Conservation (phyloP, 2,329 filamentous ascomycete species). For the Ambrosiella cleistominuta region DNA sequence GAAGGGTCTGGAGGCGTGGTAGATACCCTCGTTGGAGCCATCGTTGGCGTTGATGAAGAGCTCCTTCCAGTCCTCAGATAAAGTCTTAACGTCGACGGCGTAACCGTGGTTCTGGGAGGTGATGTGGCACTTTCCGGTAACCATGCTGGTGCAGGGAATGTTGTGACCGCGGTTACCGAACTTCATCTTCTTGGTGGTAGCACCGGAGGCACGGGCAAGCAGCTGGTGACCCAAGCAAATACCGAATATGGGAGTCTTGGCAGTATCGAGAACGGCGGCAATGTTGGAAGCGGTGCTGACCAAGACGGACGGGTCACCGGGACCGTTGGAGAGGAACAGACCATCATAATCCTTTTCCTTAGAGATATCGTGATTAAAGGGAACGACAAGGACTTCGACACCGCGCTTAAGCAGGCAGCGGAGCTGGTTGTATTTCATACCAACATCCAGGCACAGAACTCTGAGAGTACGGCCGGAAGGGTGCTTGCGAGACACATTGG, state of each 20-base stretch:
- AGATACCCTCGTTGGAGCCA: slow-evolving; percentile 93
- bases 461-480: slow-evolving; percentile 74
- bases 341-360: slow-evolving; percentile 74
- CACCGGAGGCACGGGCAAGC: slow-evolving; percentile 72
- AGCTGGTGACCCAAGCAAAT: slow-evolving; percentile 94
- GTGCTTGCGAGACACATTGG: slow-evolving; percentile 58
- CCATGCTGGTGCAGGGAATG: slow-evolving; percentile 89
- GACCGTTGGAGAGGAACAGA: slow-evolving; percentile 94
- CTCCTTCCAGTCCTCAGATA: slow-evolving; percentile 72
- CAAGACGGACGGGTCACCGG: slow-evolving; percentile 82
- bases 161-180: slow-evolving; percentile 98
- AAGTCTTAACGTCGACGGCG: slow-evolving; percentile 64
- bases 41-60: slow-evolving; percentile 98
- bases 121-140: slow-evolving; percentile 94
- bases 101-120: slow-evolving; percentile 98
- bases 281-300: slow-evolving; percentile 66
- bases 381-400: slow-evolving; percentile 84
- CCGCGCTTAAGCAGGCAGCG: slow-evolving; percentile 81
- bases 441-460: slow-evolving; percentile 86
- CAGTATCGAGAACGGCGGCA: slow-evolving; percentile 55
- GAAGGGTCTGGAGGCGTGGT: slow-evolving; percentile 68
- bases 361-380: slow-evolving; percentile 89
- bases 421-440: slow-evolving; percentile 96
- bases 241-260: slow-evolving; percentile 76
- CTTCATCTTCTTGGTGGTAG: slow-evolving; percentile 87